Evolutionary conservation across 345 rosid genomes (phyloP), one percentile per base, ranked within the genome.

Genomic region (Eutrema heterophyllum): DNA sequence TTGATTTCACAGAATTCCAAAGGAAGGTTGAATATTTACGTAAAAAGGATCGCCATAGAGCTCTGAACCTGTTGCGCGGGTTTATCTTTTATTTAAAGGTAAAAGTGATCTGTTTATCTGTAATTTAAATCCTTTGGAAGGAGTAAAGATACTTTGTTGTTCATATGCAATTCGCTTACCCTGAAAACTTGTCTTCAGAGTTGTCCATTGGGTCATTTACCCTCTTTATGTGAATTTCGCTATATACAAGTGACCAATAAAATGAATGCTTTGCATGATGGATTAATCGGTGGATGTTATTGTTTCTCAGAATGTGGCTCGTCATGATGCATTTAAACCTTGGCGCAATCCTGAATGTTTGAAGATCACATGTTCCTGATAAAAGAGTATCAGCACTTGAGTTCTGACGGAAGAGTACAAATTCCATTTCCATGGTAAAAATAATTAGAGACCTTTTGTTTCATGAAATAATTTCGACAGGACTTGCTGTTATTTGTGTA

Each of bases 81-180:
- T 87, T 90, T 60, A 81, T 86, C 85, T 92, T 69, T 72, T 88
- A 90, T 83, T 56, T 92, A 79, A 51, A 73, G 83, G 98, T 88
- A 76, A 46, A 81, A 82, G 21, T n/a, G 59, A 44, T 51, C 4
- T 48, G 14, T 63, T 54, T 60, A 48, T 11, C 9, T 21, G 6
- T 21, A 26, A 32, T 50, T 21, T 61, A 18, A 14, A 21, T 44
- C 29, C 0, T 41, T 9, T 12, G 48, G 48, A 8, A 24, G 7
- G 41, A 35, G 30, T 67, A 27, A 11, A 27, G 7, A 15, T 27
- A n/a, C 15, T 39, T 15, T n/a, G 8, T 66, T 38, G 30, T 12
- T 16, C 11, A 16, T 33, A 41, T 35, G 52, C 48, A 16, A 27
- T 10, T 40, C 27, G 29, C 9, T 30, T 33, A 26, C 5, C 57